Evolutionary conservation across 2,329 filamentous ascomycete genomes (phyloP).

Genomic region (Xylariaceae sp.): DNA sequence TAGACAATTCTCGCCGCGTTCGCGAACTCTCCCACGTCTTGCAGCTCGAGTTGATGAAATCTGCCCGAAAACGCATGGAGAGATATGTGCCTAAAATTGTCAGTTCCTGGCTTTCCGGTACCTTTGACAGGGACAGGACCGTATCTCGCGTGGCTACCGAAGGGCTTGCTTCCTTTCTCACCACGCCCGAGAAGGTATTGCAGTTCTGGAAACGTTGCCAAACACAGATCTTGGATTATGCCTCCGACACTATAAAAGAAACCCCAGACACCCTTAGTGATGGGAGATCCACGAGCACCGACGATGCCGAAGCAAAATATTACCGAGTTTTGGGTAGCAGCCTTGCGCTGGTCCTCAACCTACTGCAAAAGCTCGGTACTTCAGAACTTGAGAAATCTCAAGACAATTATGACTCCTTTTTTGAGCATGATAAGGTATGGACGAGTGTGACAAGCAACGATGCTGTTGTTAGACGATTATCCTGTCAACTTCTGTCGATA

Average conservation of each 20-base stretch:
- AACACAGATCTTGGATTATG: constrained; percentile 77
- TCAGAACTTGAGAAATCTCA: constrained; percentile 63
- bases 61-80: constrained; percentile 79
- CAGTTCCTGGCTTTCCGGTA: constrained; percentile 87
- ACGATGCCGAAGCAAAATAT: constrained; percentile 87
- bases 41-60: constrained; percentile 65
- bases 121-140: constrained; percentile 80
- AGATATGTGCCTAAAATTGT: constrained; percentile 76
- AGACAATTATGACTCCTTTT: constrained; percentile 65
- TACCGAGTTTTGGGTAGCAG: constrained; percentile 68
- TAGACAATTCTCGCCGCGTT: constrained; percentile 85
- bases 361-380: constrained; percentile 52
- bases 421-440: constrained; percentile 70
- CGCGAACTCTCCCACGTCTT: constrained; percentile 82
- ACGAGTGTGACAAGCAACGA: constrained; percentile 67
- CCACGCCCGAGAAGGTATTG: constrained; percentile 75
- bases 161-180: constrained; percentile 74
- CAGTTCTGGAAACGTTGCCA: constrained; percentile 84
- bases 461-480: constrained; percentile 51
- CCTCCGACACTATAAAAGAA: constrained; percentile 78
- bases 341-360: constrained; percentile 56
- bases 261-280: constrained; percentile 84
- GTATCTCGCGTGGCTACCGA: constrained; percentile 78
- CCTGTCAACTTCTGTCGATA: constrained; percentile 53
- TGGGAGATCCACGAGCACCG: constrained; percentile 77